Conservation (phyloP, 768 basidiomycete species). For the Dentipellis sp. region DNA sequence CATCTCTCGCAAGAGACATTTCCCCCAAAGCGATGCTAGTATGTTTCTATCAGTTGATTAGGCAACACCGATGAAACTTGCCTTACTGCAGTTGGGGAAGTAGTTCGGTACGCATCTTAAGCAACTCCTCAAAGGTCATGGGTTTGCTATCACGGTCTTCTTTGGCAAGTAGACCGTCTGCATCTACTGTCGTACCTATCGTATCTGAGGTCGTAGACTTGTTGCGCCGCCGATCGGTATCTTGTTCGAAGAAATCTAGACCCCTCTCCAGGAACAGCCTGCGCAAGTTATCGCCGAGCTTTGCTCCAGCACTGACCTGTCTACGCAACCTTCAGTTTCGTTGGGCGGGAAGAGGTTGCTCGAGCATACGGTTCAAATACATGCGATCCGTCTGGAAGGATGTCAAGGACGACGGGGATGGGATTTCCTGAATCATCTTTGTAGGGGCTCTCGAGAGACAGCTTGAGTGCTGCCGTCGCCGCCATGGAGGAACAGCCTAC, state of each 20-base stretch:
- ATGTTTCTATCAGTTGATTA: not conserved
- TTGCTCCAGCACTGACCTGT: conserved; percentile 41
- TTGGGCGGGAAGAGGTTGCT: not conserved
- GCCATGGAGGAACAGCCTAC: conserved; percentile 4
- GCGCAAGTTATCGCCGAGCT: conserved; percentile 55
- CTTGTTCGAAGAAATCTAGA: conserved; percentile 60
- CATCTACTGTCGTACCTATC: conserved; percentile 18
- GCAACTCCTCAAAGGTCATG: conserved; percentile 69
- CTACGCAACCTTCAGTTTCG: conserved; percentile 15
- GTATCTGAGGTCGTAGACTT: conserved; percentile 10
- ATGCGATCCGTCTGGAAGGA: conserved; percentile 58
- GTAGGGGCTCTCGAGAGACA: conserved; percentile 74
- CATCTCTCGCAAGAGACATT: conserved; percentile 67
- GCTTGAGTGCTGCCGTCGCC: conserved; percentile 26
- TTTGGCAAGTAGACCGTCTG: conserved; percentile 22
- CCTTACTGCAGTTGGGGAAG: conserved; percentile 67
- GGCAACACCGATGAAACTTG: not conserved
- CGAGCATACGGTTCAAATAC: conserved; percentile 61
- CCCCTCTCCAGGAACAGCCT: conserved; percentile 72
- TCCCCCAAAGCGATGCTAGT: conserved; percentile 67
- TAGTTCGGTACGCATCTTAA: conserved; percentile 66
- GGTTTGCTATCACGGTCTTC: conserved; percentile 28
- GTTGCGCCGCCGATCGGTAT: conserved; percentile 18
- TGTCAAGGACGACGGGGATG: conserved; percentile 59
- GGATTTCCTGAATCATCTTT: conserved; percentile 64